phyloP scores from a whole-genome alignment of 176 grass and related monocot species.

The Urochloa ruziziensis region DNA sequence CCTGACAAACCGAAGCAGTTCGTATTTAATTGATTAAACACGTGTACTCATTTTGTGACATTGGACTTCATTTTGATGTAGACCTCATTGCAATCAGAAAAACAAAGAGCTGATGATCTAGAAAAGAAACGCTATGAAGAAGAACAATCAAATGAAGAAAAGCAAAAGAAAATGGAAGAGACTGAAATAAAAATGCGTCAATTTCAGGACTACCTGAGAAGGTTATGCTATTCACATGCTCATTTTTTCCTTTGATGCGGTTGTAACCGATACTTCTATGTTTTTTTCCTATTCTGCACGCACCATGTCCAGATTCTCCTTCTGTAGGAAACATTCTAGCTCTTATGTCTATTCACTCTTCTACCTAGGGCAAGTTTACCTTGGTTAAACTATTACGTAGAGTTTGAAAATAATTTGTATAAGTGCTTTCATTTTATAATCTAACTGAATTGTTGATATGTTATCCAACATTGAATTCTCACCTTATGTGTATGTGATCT shows the following conservation, averaged over 20 bases:
- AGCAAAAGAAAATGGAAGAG: constrained; percentile 79
- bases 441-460: background rate
- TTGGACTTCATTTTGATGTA: constrained; percentile 41
- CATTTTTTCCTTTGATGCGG: background rate
- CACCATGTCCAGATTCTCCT: background rate
- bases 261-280: background rate
- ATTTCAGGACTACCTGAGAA: constrained; percentile 82
- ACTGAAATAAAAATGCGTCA: constrained; percentile 74
- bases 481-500: constrained; percentile 24
- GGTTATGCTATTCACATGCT: constrained; percentile 53
- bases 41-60: constrained; percentile 24
- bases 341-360: background rate
- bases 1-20: constrained; percentile 14
- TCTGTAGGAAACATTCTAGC: background rate
- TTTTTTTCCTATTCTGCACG: constrained; percentile 8
- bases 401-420: background rate
- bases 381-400: background rate
- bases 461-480: constrained; percentile 6
- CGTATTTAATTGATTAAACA: constrained; percentile 19
- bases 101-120: constrained; percentile 63
- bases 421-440: background rate
- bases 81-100: constrained; percentile 76
- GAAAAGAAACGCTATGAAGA: constrained; percentile 75
- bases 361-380: background rate
- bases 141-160: constrained; percentile 68